Conservation (phyloP, 495 filamentous ascomycete species). For the Penicillium taxi region DNA sequence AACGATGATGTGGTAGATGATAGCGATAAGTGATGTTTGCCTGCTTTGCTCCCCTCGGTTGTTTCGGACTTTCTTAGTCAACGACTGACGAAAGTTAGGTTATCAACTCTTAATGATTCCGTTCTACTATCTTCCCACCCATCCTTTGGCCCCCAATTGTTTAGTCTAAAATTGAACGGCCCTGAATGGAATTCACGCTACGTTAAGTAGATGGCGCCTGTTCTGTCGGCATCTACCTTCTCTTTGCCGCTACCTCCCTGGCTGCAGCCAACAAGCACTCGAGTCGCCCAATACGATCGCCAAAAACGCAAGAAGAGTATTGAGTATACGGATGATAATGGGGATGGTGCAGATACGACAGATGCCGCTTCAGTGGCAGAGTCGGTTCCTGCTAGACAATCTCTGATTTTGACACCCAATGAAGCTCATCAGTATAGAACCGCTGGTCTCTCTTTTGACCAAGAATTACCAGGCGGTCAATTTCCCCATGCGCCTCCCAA, state of each 20-base stretch:
- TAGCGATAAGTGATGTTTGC: constrained; percentile 27
- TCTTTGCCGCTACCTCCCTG: constrained; percentile 36
- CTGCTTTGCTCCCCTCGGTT: constrained; percentile 11
- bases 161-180: neutral
- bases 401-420: constrained; percentile 35
- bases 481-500: constrained; percentile 36
- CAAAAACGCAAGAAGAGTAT: constrained; percentile 32
- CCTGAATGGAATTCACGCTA: constrained; percentile 9
- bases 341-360: constrained; percentile 24
- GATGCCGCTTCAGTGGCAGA: constrained; percentile 28
- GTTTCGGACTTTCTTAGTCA: constrained; percentile 5
- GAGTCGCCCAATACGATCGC: constrained; percentile 31
- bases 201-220: constrained; percentile 27
- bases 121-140: neutral
- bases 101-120: too few relatives aligned
- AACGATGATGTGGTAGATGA: constrained; percentile 7
- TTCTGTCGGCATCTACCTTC: constrained; percentile 28
- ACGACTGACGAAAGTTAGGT: neutral
- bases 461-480: constrained; percentile 36
- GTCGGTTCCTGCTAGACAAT: constrained; percentile 11
- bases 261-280: constrained; percentile 30
- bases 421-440: constrained; percentile 42
- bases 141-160: neutral
- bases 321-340: constrained; percentile 22
- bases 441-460: constrained; percentile 37